Evolutionary conservation across 257 asterid genomes (phyloP), one percentile per base, ranked within the genome.

Genomic region (Striga asiatica): DNA sequence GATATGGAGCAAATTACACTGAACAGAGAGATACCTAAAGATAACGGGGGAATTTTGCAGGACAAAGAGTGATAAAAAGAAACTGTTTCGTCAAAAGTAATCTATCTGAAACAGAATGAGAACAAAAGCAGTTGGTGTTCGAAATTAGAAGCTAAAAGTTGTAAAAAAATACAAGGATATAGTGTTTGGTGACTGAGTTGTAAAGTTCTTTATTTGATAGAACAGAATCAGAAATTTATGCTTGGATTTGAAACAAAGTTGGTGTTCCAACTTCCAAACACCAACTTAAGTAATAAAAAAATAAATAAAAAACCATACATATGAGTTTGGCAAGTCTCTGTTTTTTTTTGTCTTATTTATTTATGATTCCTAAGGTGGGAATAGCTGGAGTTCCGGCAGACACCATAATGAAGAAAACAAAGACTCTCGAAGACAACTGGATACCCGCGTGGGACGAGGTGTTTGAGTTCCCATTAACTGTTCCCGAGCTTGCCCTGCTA

Each of bases 331-430:
- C 42, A 35, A 9, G n/a, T 35, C 42, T 9, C 41, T 35, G 42
- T n/a, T 11, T 35, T 35, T 41, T n/a, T 13, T 14, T 41, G n/a
- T n/a, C n/a, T n/a, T n/a, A n/a, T 54, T 10, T 58, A n/a, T 14
- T 38, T 11, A 37, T 8, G 29, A 7, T n/a, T 32, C 11, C 50
- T 47, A 80, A 88, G 96, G 73, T 88, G 45, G 96, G 94, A 64
- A 84, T 88, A 62, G 93, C 85, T 11, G 96, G 96, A 60, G 93
- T 88, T 59, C 78, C 79, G 16, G 72, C 75, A 45, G 96, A 88
- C 67, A 50, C 71, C 18, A 50, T 67, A 38, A 88, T 81, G 96
- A 78, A 78, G 81, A 81, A 81, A 66, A 78, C 94, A 56, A 75
- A 69, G 68, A 68, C 68, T 6, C 73, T 79, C 0, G 94, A 88